A percentile compares a stretch with the other conserved stretches of the same genome.
Conservation (phyloP, 345 rosid species). For the Aurinia saxatilis region DNA sequence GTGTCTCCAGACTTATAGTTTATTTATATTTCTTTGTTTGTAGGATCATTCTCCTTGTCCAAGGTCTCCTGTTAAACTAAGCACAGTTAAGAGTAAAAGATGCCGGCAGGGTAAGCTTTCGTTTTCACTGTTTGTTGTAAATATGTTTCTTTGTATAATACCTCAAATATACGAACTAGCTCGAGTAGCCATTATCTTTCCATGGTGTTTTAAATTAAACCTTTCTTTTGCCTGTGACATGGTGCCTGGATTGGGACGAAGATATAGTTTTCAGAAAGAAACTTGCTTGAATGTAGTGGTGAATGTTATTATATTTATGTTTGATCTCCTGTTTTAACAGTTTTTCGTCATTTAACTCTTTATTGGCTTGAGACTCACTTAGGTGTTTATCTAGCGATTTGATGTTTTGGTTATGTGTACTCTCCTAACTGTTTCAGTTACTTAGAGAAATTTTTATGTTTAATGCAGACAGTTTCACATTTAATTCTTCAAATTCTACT, state of each 20-base stretch:
- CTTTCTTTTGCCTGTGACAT: not conserved
- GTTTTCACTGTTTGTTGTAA: not conserved
- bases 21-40: not conserved
- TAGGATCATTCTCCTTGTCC: constrained; percentile 85
- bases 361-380: not conserved
- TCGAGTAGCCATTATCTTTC: not conserved
- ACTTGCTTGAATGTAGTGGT: not conserved
- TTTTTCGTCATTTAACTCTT: not conserved
- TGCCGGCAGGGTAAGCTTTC: constrained; percentile 46
- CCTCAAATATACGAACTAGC: not conserved
- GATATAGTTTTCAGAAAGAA: not conserved
- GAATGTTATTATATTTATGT: not conserved
- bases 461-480: constrained; percentile 33
- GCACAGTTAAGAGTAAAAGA: constrained; percentile 51
- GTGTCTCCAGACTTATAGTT: too few species aligned
- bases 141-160: not conserved
- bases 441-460: constrained; percentile 7
- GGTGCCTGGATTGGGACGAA: not conserved
- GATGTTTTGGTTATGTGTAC: not conserved
- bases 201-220: not conserved
- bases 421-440: not conserved
- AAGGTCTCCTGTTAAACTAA: constrained; percentile 76
- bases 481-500: constrained; percentile 38
- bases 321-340: not conserved
- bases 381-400: not conserved